phyloP scores from a whole-genome alignment of 768 basidiomycete genomes.

The Chlorophyllum brunneum region DNA sequence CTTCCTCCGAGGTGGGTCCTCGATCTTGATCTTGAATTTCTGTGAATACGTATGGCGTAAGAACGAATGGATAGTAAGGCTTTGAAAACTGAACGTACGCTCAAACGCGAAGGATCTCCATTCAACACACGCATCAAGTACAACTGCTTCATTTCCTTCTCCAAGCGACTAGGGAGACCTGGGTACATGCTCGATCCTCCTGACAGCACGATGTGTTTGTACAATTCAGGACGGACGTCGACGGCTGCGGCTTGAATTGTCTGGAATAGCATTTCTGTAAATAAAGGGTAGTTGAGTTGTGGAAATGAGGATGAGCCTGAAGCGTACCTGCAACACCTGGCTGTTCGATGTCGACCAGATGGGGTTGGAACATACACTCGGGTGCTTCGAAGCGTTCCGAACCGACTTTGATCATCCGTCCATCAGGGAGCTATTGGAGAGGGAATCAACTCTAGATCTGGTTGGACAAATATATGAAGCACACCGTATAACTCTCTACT shows the following conservation, averaged over 20 bases:
- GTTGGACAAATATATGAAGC: conserved; percentile 16
- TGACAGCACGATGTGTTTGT: conserved; percentile 97
- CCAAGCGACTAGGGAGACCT: conserved; percentile 91
- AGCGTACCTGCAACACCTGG: conserved; percentile 86
- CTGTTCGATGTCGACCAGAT: conserved; percentile 95
- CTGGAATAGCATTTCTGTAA: conserved; percentile 89
- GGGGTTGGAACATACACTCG: conserved; percentile 99
- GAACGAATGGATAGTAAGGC: neutral
- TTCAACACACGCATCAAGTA: conserved; percentile 87
- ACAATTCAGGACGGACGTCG: conserved; percentile 85
- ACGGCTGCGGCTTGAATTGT: conserved; percentile 91
- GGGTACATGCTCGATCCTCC: conserved; percentile 99
- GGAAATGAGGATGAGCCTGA: neutral
- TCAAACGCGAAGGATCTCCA: conserved; percentile 79
- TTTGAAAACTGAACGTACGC: conserved; percentile 56
- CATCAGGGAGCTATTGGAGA: conserved; percentile 79
- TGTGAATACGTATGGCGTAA: conserved; percentile 35
- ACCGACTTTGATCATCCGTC: conserved; percentile 94
- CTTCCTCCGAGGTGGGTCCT: conserved; percentile 96
- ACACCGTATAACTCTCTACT: conserved; percentile 93
- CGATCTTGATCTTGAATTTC: conserved; percentile 99
- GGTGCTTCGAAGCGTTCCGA: conserved; percentile 98
- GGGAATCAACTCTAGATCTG: neutral
- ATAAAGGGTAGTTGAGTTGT: neutral
- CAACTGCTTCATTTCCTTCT: conserved; percentile 99